Conservation (phyloP, 2,329 filamentous ascomycete species). For the Penicillium sp. region DNA sequence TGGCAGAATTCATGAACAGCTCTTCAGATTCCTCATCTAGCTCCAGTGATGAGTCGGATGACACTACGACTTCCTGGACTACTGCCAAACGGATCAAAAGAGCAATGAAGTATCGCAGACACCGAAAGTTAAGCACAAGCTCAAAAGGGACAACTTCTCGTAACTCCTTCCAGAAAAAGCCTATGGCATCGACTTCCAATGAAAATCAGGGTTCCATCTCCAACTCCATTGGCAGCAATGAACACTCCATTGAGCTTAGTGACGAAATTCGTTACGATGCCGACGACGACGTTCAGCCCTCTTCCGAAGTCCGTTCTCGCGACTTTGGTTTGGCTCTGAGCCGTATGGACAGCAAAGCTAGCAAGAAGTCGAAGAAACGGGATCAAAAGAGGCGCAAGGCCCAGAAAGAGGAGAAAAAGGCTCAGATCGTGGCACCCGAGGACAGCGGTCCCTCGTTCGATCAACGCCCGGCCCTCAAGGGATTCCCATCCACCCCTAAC, state of each 20-base stretch:
- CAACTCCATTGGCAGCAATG: conserved; percentile 25
- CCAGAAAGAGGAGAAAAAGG: conserved; percentile 18
- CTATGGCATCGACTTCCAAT: conserved; percentile 17
- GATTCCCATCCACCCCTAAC: conserved; percentile 15
- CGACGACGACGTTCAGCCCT: conserved; percentile 24
- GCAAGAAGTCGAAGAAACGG: conserved; percentile 23
- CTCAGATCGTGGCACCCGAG: conserved; percentile 6
- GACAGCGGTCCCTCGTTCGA: not conserved
- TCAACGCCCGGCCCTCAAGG: conserved; percentile 17
- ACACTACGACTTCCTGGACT: conserved; percentile 66
- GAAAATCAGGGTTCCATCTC: conserved; percentile 24
- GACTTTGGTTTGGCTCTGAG: conserved; percentile 30
- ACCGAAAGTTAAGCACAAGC: conserved; percentile 73
- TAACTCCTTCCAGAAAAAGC: conserved; percentile 27
- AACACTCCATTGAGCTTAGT: conserved; percentile 26
- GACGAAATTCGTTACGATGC: conserved; percentile 34
- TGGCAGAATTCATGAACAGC: conserved; percentile 73
- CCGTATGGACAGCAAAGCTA: conserved; percentile 13
- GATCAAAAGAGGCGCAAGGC: conserved; percentile 24
- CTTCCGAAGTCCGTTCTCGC: conserved; percentile 28
- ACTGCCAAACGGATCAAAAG: conserved; percentile 74
- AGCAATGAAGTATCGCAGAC: conserved; percentile 68
- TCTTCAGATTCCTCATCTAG: conserved; percentile 48
- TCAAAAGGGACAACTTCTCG: conserved; percentile 53
- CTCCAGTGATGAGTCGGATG: conserved; percentile 66